phyloP scores from a whole-genome alignment of 805 yeast genomes.

The Yarrowia alimentaria region DNA sequence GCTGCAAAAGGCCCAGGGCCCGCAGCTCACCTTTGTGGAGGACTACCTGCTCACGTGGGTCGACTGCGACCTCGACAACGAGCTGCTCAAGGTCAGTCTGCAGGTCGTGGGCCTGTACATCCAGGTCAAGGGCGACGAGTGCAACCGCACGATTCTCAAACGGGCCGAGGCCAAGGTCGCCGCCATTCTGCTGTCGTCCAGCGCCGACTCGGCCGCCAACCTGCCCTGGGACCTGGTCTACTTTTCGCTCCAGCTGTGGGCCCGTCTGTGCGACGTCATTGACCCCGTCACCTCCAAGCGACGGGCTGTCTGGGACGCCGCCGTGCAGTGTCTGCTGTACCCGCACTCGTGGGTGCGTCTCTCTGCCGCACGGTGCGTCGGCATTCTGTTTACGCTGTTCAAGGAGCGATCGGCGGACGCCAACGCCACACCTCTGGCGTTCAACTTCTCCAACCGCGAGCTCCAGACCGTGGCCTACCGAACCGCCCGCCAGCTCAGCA shows the following conservation, averaged over 20 bases:
- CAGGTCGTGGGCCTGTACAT: conserved; percentile 65
- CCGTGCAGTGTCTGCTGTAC: conserved; percentile 60
- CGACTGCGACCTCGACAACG: conserved; percentile 43
- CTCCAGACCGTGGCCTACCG: conserved; percentile 63
- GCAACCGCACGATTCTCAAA: conserved; percentile 46
- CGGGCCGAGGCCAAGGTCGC: conserved; percentile 43
- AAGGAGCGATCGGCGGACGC: conserved; percentile 31
- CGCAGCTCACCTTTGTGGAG: conserved; percentile 41
- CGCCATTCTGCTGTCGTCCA: conserved; percentile 40
- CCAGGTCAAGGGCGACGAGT: conserved; percentile 47
- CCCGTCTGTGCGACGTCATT: conserved; percentile 43
- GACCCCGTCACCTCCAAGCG: no score
- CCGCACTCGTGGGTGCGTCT: conserved; percentile 94
- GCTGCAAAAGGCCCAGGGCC: conserved; percentile 40
- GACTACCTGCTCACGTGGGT: conserved; percentile 61
- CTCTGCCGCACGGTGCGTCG: conserved; percentile 58
- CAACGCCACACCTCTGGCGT: conserved; percentile 30
- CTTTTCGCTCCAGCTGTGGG: conserved; percentile 53
- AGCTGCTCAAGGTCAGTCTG: conserved; percentile 70
- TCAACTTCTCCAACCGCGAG: conserved; percentile 44
- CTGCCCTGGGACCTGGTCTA: conserved; percentile 79
- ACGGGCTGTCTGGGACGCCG: conserved; percentile 57
- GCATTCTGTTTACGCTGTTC: conserved; percentile 48
- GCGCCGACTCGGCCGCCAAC: no score
- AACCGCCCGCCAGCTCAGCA: conserved; percentile 73